phyloP scores from a whole-genome alignment of 169 alveolate genomes.

The Perkinsus chesapeaki region DNA sequence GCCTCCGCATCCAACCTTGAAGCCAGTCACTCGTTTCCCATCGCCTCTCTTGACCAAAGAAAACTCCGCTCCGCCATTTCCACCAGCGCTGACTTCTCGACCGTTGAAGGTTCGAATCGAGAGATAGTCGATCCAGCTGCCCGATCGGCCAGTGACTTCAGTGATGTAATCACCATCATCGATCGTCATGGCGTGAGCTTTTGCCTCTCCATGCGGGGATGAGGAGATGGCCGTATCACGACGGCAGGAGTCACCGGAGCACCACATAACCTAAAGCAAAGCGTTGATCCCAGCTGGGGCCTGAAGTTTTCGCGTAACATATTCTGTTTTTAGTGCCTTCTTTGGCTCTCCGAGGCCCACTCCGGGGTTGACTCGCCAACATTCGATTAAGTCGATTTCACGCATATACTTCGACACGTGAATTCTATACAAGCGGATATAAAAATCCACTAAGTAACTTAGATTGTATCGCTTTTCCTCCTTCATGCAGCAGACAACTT shows the following conservation, averaged over 20 bases:
- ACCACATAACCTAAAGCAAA: background rate
- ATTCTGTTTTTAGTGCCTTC: too few relatives aligned
- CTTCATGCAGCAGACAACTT: too few relatives aligned
- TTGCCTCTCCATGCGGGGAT: background rate
- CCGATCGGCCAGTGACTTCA: background rate
- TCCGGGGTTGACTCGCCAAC: too few relatives aligned
- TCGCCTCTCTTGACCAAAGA: background rate
- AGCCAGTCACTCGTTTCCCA: background rate
- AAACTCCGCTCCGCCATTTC: background rate
- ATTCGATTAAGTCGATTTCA: too few relatives aligned
- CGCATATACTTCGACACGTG: too few relatives aligned
- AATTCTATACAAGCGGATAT: too few relatives aligned
- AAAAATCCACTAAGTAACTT: too few relatives aligned
- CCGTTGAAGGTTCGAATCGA: background rate
- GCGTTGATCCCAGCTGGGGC: too few relatives aligned
- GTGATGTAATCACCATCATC: background rate
- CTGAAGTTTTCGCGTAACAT: too few relatives aligned
- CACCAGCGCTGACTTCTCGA: background rate
- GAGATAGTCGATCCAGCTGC: background rate
- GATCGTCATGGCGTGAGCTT: background rate
- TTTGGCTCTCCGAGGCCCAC: too few relatives aligned
- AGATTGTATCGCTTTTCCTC: too few relatives aligned
- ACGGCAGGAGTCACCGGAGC: background rate
- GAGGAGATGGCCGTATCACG: background rate
- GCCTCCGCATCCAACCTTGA: background rate